phyloP scores from a whole-genome alignment of 345 rosid genomes.

The Trapa incisa region DNA sequence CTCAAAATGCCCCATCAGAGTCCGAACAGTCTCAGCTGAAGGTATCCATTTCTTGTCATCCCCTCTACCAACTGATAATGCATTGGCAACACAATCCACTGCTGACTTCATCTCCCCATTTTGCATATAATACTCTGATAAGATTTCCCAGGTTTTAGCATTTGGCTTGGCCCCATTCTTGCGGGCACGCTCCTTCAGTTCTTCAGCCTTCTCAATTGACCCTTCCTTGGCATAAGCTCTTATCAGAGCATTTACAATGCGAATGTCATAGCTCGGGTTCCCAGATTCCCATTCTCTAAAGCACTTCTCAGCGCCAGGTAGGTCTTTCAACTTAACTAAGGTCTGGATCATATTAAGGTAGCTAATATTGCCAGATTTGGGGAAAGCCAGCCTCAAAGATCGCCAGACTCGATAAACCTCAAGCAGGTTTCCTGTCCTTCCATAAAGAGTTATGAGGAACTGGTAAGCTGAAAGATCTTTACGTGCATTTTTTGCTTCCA shows the following conservation, averaged over 20 bases:
- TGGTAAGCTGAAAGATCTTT: constrained; percentile 61
- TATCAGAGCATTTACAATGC: constrained; percentile 58
- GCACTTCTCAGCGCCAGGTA: constrained; percentile 84
- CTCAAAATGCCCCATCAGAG: constrained; percentile 62
- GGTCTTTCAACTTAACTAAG: constrained; percentile 69
- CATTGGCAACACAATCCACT: constrained; percentile 55
- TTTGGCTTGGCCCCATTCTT: constrained; percentile 62
- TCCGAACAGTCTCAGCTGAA: constrained; percentile 32
- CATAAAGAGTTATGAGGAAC: constrained; percentile 70
- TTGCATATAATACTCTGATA: constrained; percentile 49
- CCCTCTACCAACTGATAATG: constrained; percentile 53
- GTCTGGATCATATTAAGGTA: constrained; percentile 91
- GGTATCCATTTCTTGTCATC: constrained; percentile 75
- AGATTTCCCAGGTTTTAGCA: constrained; percentile 77
- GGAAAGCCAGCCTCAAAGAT: constrained; percentile 73
- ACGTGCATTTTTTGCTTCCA: constrained; percentile 48
- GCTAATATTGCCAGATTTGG: constrained; percentile 57
- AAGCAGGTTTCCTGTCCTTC: constrained; percentile 46
- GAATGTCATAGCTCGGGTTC: constrained; percentile 58
- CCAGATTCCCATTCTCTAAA: constrained; percentile 76
- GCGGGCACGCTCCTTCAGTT: constrained; percentile 50
- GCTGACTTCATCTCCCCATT: constrained; percentile 41
- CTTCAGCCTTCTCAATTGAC: constrained; percentile 48
- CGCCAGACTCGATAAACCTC: constrained; percentile 93
- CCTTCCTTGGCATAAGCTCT: constrained; percentile 58